Evolutionary conservation across 2,329 filamentous ascomycete species (phyloP).

Genomic region (Salinomyces thailandicus): DNA sequence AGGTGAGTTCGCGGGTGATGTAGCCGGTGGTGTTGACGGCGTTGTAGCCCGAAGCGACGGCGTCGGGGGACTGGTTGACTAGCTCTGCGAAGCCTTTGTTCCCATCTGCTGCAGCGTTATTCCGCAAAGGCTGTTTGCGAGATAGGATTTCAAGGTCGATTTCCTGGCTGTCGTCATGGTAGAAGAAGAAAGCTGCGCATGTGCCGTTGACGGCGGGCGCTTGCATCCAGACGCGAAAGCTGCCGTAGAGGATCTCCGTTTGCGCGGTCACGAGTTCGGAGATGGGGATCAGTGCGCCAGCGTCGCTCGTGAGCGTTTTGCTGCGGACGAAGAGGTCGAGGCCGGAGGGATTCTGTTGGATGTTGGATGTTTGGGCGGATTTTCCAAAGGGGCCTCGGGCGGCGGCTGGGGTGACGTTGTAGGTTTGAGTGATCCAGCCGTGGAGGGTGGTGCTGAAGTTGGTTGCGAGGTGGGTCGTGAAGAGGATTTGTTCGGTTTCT

Average conservation of each 20-base stretch:
- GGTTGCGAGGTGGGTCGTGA: constrained; percentile 60
- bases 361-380: constrained; percentile 47
- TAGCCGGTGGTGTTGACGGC: constrained; percentile 51
- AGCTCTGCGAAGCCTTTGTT: constrained; percentile 55
- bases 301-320: constrained; percentile 13
- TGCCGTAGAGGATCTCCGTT: constrained; percentile 57
- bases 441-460: constrained; percentile 48
- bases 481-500: constrained; percentile 39
- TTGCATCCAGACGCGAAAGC: constrained; percentile 58
- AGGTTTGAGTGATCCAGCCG: constrained; percentile 59
- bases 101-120: constrained; percentile 43
- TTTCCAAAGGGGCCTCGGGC: constrained; percentile 58
- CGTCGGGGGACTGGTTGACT: constrained; percentile 59
- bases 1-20: constrained; percentile 48
- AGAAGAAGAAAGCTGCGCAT: constrained; percentile 75
- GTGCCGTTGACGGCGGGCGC: constrained; percentile 53
- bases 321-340: constrained; percentile 48
- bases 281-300: constrained; percentile 40
- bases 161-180: constrained; percentile 67
- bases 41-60: constrained; percentile 50
- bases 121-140: neutral
- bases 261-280: constrained; percentile 55
- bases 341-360: constrained; percentile 46
- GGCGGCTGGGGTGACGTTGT: constrained; percentile 49
- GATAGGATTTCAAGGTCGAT: constrained; percentile 59